Evolutionary conservation across 345 rosid genomes (phyloP), one percentile per base, ranked within the genome.

Genomic region (Streptanthus diversifolius): DNA sequence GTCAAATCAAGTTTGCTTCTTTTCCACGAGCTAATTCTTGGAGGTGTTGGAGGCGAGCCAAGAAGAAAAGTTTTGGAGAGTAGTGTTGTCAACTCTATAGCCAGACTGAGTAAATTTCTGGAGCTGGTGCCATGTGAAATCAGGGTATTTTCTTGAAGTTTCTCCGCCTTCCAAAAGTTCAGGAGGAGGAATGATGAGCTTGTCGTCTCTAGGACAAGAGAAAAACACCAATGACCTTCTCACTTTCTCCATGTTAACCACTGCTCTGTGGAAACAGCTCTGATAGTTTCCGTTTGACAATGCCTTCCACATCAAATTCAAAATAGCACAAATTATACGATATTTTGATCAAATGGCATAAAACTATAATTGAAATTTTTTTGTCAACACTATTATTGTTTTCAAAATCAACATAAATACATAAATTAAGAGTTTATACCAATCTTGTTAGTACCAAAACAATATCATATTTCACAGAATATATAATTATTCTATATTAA

Each of bases 261-360:
- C 78, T 52, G 86, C 88, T 51, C 86, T 80, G 15, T 82, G 86
- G 57, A 77, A 57, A 53, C 84, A 80, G 8, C 88, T 81, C 76
- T 54, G 77, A 79, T 81, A 81, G 54, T 24, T 73, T 63, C 86
- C 85, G 49, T 85, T 85, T 33, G 88, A 72, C 27, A 81, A 45
- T 49, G 88, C 86, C 88, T 85, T 36, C 33, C 82, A 76, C 69
- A 22, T 40, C 57, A 18, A 30, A 35, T 70, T 41, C 41, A 64
- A 4, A 61, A 6, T 17, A 65, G 8, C 22, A 48, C 22, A 37
- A 29, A 13, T 37, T 24, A 13, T 9, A 45, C 8, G 5, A n/a
- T 21, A 12, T 40, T 21, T 17, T 3, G 33, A 17, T 75, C 6
- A 5, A 33, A 2, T 29, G 4, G 3, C 4, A 25, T 25, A 25